Evolutionary conservation across 2,329 filamentous ascomycete species (phyloP).

Genomic region (Fusarium citri): DNA sequence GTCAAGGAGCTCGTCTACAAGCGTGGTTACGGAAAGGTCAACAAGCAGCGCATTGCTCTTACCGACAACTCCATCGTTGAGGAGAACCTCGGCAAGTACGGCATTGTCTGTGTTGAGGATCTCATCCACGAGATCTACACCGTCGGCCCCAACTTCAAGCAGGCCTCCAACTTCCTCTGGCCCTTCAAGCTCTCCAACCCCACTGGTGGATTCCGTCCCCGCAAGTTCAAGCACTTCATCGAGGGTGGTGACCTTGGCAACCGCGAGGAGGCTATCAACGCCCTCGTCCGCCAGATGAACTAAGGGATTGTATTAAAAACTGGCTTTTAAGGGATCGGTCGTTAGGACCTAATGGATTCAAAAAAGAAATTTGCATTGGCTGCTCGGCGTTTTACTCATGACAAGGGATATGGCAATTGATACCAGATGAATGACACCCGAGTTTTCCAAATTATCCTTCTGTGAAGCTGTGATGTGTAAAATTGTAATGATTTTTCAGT

Average conservation of each 20-base stretch:
- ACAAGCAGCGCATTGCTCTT: conserved; percentile 96
- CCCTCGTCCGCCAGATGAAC: conserved; percentile 98
- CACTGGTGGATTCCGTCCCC: conserved; percentile 91
- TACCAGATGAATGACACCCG: conserved; percentile 56
- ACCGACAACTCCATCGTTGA: conserved; percentile 99
- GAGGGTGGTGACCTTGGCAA: conserved; percentile 99
- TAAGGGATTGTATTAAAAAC: conserved; percentile 60
- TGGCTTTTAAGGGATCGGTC: conserved; percentile 45
- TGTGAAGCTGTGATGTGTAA: conserved; percentile 34
- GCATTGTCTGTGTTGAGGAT: conserved; percentile 99
- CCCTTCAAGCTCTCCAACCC: conserved; percentile 99
- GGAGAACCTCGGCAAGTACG: conserved; percentile 96
- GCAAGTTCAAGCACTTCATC: conserved; percentile 99
- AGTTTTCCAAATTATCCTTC: conserved; percentile 47
- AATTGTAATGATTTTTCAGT: not conserved
- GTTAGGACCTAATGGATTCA: conserved; percentile 45
- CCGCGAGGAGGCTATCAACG: conserved; percentile 98
- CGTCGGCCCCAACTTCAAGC: conserved; percentile 99
- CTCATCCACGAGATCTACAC: conserved; percentile 99
- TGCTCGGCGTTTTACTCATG: conserved; percentile 57
- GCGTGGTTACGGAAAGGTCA: conserved; percentile 98
- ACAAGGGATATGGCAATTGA: conserved; percentile 56
- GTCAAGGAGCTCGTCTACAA: conserved; percentile 99
- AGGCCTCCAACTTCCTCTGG: conserved; percentile 99
- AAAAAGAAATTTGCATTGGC: conserved; percentile 51